phyloP scores from a whole-genome alignment of 2,329 filamentous ascomycete genomes.

The Rutstroemia sp. region DNA sequence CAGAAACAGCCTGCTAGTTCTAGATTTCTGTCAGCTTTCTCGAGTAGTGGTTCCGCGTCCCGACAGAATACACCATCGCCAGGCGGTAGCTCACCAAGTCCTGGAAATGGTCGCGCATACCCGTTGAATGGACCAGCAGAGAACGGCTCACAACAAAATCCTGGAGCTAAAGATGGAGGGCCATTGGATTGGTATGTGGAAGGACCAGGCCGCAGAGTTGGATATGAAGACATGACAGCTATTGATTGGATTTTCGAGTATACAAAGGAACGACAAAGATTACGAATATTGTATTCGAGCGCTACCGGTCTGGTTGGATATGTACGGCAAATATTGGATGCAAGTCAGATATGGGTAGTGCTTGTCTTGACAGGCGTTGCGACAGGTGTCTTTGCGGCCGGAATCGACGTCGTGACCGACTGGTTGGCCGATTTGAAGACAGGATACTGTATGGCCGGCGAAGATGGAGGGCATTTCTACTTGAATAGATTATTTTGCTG shows the following conservation, averaged over 20 bases:
- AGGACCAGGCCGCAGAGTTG: constrained; percentile 80
- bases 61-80: constrained; percentile 22
- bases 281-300: constrained; percentile 66
- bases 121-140: constrained; percentile 14
- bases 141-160: constrained; percentile 10
- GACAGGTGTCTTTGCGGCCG: constrained; percentile 77
- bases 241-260: constrained; percentile 99
- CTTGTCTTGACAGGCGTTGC: constrained; percentile 78
- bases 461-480: constrained; percentile 81
- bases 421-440: constrained; percentile 92
- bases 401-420: constrained; percentile 82
- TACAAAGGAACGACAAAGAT: constrained; percentile 84
- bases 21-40: constrained; percentile 24
- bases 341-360: constrained; percentile 86
- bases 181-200: constrained; percentile 80
- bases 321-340: constrained; percentile 66
- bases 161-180: constrained; percentile 37
- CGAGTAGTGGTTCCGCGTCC: constrained; percentile 15
- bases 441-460: constrained; percentile 72
- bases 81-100: constrained; percentile 16
- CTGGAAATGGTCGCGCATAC: constrained; percentile 11
- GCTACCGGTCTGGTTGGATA: constrained; percentile 67
- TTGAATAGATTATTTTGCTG: constrained; percentile 90
- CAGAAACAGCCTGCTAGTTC: constrained; percentile 35
- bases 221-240: constrained; percentile 91